A percentile compares a stretch with the other conserved stretches of the same genome.
Conservation (phyloP, 2,329 filamentous ascomycete genomes). For the Bipolaris victoriae region DNA sequence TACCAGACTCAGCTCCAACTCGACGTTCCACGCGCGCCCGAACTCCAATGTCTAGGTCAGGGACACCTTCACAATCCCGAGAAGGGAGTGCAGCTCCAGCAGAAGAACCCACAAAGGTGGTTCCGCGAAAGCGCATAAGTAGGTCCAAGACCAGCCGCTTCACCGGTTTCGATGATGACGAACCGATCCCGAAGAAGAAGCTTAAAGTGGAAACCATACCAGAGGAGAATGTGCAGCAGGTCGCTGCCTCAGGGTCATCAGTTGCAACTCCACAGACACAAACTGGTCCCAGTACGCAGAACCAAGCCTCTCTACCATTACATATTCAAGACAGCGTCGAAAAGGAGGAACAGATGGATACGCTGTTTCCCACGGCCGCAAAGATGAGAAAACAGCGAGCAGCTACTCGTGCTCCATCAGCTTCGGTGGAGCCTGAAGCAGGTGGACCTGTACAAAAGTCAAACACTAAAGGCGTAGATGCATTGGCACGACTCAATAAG, state of each 20-base stretch:
- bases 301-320: constrained; percentile 35
- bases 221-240: constrained; percentile 38
- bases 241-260: constrained; percentile 6
- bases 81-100: constrained; percentile 21
- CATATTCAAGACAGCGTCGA: constrained; percentile 49
- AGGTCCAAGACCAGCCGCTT: constrained; percentile 62
- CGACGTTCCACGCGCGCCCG: constrained; percentile 23
- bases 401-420: constrained; percentile 37
- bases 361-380: constrained; percentile 76
- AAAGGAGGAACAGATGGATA: constrained; percentile 67
- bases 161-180: constrained; percentile 72
- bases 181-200: constrained; percentile 38
- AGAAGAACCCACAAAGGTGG: constrained; percentile 32
- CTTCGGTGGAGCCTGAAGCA: constrained; percentile 36
- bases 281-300: constrained; percentile 28
- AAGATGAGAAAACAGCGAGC: constrained; percentile 76
- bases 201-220: constrained; percentile 33
- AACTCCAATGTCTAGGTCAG: constrained; percentile 25
- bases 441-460: constrained; percentile 47
- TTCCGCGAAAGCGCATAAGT: constrained; percentile 40
- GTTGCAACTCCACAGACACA: constrained; percentile 18
- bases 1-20: constrained; percentile 16
- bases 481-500: constrained; percentile 48
- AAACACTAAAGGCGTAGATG: constrained; percentile 43
- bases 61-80: constrained; percentile 25